These are phyloP conservation scores for Nicotiana otophora DNA, from an alignment of 257 asterid genomes.

Conservation along the genomic window DNA sequence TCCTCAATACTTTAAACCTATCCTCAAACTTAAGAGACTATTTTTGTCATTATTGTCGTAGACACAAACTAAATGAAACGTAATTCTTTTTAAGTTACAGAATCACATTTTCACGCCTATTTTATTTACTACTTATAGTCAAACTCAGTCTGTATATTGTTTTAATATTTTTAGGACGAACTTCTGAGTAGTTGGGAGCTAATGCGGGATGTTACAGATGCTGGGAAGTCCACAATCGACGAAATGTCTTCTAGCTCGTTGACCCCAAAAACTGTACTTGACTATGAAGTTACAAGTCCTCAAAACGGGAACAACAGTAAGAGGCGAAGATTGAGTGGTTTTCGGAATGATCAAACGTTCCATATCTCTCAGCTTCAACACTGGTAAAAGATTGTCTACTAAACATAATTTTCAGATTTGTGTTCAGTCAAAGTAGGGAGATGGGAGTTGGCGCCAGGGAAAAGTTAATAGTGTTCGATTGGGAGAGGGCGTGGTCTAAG, in stretches of 20 bases:
- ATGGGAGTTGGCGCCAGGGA: no score
- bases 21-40: no score
- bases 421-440: no score
- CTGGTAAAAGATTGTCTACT: background rate
- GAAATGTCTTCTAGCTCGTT: constrained; percentile 21
- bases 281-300: constrained; percentile 12
- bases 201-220: constrained; percentile 23
- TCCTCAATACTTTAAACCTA: no score
- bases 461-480: no score
- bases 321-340: constrained; percentile 31
- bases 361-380: background rate
- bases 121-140: no score
- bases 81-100: no score
- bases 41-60: no score
- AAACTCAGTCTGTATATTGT: background rate
- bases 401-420: no score
- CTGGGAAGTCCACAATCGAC: background rate
- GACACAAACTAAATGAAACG: no score
- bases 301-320: constrained; percentile 18
- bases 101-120: no score
- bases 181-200: constrained; percentile 30
- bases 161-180: constrained; percentile 21
- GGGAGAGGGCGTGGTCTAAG: no score
- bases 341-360: background rate
- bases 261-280: constrained; percentile 29